phyloP scores from a whole-genome alignment of 2,329 filamentous ascomycete genomes.

The Lachnellula cervina region DNA sequence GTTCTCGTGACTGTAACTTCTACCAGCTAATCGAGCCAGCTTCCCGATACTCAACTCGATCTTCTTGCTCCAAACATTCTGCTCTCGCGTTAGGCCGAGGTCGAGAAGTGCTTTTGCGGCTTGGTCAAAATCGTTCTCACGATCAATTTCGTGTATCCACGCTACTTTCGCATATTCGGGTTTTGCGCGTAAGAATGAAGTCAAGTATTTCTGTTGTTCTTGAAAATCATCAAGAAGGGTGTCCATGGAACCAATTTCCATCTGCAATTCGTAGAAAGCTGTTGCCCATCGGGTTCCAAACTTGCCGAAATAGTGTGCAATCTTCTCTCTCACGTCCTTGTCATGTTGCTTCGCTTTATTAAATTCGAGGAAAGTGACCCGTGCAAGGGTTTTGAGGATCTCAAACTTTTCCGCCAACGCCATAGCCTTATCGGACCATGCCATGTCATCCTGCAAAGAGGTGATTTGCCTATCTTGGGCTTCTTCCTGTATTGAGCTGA shows the following conservation, averaged over 20 bases:
- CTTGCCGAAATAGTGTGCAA: constrained; percentile 41
- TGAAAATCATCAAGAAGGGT: constrained; percentile 66
- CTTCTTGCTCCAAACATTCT: constrained; percentile 86
- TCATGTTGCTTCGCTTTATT: constrained; percentile 3
- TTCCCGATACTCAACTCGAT: constrained; percentile 88
- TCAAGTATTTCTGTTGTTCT: constrained; percentile 67
- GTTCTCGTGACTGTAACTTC: constrained; percentile 37
- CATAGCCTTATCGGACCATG: constrained; percentile 53
- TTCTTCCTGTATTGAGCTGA: constrained; percentile 39
- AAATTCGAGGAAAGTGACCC: constrained; percentile 33
- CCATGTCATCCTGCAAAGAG: constrained; percentile 42
- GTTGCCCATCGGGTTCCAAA: constrained; percentile 52
- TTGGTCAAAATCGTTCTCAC: constrained; percentile 67
- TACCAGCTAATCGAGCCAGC: constrained; percentile 66
- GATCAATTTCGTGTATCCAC: constrained; percentile 90
- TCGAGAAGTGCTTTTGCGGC: constrained; percentile 68
- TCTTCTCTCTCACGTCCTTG: constrained; percentile 24
- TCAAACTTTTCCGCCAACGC: constrained; percentile 56
- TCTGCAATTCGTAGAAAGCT: constrained; percentile 74
- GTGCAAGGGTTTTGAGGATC: constrained; percentile 59
- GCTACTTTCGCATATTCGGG: constrained; percentile 70
- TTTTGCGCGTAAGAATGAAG: constrained; percentile 69
- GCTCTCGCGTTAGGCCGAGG: constrained; percentile 66
- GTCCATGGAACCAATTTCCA: constrained; percentile 61
- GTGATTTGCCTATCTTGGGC: constrained; percentile 43